Conservation (phyloP, 257 asterid genomes). For the Nyctanthes arbortristis region DNA sequence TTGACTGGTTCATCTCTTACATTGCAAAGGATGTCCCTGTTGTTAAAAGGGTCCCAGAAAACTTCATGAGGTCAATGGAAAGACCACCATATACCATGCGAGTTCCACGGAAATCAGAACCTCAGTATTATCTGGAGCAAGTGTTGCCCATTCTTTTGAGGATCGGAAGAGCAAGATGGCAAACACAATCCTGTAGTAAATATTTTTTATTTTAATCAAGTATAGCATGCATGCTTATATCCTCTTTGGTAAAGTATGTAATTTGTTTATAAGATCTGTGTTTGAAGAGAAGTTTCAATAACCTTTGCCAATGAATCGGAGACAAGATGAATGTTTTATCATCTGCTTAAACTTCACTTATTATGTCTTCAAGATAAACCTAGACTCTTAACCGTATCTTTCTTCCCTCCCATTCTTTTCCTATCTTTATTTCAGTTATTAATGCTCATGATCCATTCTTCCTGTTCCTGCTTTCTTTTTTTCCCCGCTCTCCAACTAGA, state of each 20-base stretch:
- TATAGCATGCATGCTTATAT: conserved; percentile 5
- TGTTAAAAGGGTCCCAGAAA: conserved; percentile 91
- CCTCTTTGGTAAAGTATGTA: conserved; percentile 5
- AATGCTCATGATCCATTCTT: not conserved
- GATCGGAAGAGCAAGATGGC: conserved; percentile 79
- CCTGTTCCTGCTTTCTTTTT: not conserved
- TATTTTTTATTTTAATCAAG: conserved; percentile 11
- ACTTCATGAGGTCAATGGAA: conserved; percentile 96
- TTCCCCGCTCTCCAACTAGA: not conserved
- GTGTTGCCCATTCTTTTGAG: conserved; percentile 87
- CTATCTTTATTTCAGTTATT: not conserved
- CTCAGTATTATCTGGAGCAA: conserved; percentile 95
- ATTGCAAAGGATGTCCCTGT: conserved; percentile 88
- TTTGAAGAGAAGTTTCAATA: not conserved
- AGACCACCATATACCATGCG: conserved; percentile 99
- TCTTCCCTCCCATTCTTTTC: not conserved
- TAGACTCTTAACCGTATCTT: conserved; percentile 1
- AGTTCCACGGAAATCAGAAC: conserved; percentile 96
- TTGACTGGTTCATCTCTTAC: conserved; percentile 93
- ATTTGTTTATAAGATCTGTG: not conserved
- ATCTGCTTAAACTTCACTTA: conserved; percentile 9
- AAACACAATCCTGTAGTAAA: conserved; percentile 11
- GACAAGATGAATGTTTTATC: conserved; percentile 14
- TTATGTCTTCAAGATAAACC: conserved; percentile 11
- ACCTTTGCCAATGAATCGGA: conserved; percentile 17